phyloP scores from a whole-genome alignment of 2,329 filamentous ascomycete species.

The Trichoderma polysporum region DNA sequence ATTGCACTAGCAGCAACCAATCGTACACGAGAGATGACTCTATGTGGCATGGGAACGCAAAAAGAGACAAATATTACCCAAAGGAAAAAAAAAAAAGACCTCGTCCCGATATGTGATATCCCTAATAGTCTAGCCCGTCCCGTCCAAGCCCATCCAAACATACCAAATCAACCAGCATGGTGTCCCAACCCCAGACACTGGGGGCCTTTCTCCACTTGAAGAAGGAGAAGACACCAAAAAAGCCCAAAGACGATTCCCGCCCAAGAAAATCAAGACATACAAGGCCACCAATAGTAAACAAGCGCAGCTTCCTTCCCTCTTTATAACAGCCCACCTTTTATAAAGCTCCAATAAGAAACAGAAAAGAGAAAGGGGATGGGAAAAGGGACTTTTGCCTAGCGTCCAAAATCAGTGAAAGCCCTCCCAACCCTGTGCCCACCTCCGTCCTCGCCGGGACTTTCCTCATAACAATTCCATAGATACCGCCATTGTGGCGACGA shows the following conservation, averaged over 20 bases:
- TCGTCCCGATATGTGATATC: slow-evolving; percentile 10
- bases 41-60: slow-evolving; percentile 10
- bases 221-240: background rate
- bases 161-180: background rate
- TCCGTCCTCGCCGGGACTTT: background rate
- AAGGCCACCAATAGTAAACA: background rate
- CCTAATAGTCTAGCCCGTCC: slow-evolving; percentile 8
- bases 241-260: background rate
- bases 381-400: background rate
- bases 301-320: background rate
- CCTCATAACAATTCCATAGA: background rate
- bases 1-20: background rate
- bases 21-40: slow-evolving; percentile 1
- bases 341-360: background rate
- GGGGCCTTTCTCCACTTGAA: background rate
- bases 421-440: background rate
- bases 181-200: background rate
- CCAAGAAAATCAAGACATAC: background rate
- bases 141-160: background rate
- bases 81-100: background rate
- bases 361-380: background rate
- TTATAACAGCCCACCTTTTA: background rate
- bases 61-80: slow-evolving; percentile 6
- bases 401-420: background rate
- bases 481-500: background rate